Evolutionary conservation across 129 eudicot genomes (phyloP).

Genomic region (Chrysanthemum lavandulifolium): DNA sequence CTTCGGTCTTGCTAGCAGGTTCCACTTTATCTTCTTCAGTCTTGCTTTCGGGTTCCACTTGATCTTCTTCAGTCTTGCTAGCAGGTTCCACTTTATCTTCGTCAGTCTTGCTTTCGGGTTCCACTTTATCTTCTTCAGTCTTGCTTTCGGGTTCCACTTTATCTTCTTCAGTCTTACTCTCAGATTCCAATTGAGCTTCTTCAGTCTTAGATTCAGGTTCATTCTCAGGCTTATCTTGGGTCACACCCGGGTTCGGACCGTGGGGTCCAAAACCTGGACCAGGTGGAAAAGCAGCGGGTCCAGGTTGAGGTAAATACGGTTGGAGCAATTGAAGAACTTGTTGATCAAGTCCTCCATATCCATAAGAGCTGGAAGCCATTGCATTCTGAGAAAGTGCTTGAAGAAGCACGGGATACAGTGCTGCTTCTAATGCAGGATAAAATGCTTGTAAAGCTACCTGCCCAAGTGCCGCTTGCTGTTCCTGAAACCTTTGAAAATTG

Average conservation of each 20-base stretch:
- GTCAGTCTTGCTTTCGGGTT: neutral
- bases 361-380: constrained; percentile 36
- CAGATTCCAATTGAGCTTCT: constrained; percentile 13
- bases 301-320: constrained; percentile 34
- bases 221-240: constrained; percentile 15
- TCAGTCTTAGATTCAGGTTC: constrained; percentile 6
- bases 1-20: neutral
- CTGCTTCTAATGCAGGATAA: constrained; percentile 60
- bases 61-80: neutral
- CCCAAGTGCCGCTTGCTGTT: constrained; percentile 47
- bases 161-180: constrained; percentile 10
- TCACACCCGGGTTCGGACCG: constrained; percentile 22
- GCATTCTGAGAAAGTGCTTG: constrained; percentile 52
- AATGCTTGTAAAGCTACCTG: constrained; percentile 59
- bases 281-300: constrained; percentile 23
- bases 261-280: constrained; percentile 22
- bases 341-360: constrained; percentile 32
- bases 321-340: constrained; percentile 46
- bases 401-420: constrained; percentile 44
- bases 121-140: constrained; percentile 1
- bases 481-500: constrained; percentile 50
- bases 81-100: constrained; percentile 10
- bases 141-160: constrained; percentile 1
- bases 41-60: constrained; percentile 4
- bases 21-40: neutral